Evolutionary conservation across 371 early-diverging fungal genomes (phyloP).

Genomic region (Batkoa obscura): DNA sequence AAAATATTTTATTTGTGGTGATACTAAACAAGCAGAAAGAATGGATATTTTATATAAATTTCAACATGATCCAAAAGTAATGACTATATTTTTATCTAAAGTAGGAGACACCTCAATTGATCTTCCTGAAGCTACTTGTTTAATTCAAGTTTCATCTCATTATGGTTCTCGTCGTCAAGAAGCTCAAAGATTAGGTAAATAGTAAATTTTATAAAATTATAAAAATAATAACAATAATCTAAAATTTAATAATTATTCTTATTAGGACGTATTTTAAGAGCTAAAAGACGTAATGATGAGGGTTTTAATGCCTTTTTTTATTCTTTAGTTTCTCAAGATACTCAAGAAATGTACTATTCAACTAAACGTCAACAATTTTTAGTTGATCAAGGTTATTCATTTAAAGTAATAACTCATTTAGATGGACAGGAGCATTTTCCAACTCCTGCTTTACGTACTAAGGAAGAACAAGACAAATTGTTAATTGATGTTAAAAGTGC

Average conservation of each 20-base stretch:
- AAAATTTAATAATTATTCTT: neutral
- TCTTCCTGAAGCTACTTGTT: conserved; percentile 98
- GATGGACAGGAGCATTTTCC: conserved; percentile 45
- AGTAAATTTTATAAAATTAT: neutral
- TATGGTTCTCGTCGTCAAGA: conserved; percentile 99
- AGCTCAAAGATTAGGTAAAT: conserved; percentile 86
- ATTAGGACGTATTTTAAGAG: conserved; percentile 81
- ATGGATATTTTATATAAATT: conserved; percentile 91
- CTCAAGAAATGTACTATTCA: conserved; percentile 98
- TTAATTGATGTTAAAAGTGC: conserved; percentile 71
- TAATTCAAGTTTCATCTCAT: conserved; percentile 98
- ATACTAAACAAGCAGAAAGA: conserved; percentile 88
- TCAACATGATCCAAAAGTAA: conserved; percentile 81
- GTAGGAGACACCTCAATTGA: conserved; percentile 99
- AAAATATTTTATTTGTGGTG: conserved; percentile 97
- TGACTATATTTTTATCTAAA: conserved; percentile 96
- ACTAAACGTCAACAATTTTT: conserved; percentile 97
- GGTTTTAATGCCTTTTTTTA: conserved; percentile 98
- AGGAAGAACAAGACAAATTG: conserved; percentile 68
- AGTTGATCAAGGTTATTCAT: conserved; percentile 99
- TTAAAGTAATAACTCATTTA: conserved; percentile 76
- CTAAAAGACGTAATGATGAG: conserved; percentile 94
- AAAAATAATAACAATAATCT: neutral
- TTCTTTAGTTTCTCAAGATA: conserved; percentile 93
- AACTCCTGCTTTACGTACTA: conserved; percentile 37